Evolutionary conservation across 2,329 filamentous ascomycete genomes (phyloP).

Genomic region (Parastagonospora nodorum): DNA sequence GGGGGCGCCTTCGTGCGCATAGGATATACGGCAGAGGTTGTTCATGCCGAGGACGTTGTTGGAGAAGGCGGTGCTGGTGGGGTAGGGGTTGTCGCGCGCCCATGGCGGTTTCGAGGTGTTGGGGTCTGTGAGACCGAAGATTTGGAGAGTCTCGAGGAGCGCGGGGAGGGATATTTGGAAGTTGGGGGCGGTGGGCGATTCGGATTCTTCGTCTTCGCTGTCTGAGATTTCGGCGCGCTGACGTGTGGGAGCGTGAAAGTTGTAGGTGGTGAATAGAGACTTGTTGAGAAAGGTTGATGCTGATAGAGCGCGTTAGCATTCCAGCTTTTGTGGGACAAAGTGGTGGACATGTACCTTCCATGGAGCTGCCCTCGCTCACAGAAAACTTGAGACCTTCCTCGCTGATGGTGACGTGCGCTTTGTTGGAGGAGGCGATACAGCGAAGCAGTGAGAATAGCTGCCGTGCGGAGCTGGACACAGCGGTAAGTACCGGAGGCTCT

Average conservation of each 20-base stretch:
- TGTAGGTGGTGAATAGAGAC: slow-evolving; percentile 84
- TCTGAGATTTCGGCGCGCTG: slow-evolving; percentile 40
- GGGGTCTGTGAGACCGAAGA: slow-evolving; percentile 73
- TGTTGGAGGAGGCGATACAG: slow-evolving; percentile 65
- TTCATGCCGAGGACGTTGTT: slow-evolving; percentile 81
- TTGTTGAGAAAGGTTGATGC: slow-evolving; percentile 85
- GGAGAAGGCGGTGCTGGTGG: slow-evolving; percentile 76
- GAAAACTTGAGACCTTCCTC: slow-evolving; percentile 85
- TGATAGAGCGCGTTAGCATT: slow-evolving; percentile 34
- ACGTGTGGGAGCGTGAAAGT: slow-evolving; percentile 62
- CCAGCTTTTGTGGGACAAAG: not conserved
- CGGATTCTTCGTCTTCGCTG: slow-evolving; percentile 43
- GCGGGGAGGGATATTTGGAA: slow-evolving; percentile 89
- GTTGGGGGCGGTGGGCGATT: slow-evolving; percentile 59
- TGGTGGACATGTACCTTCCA: slow-evolving; percentile 70
- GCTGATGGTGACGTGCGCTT: slow-evolving; percentile 75
- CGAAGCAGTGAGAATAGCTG: slow-evolving; percentile 71
- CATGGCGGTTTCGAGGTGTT: slow-evolving; percentile 42
- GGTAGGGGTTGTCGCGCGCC: slow-evolving; percentile 49
- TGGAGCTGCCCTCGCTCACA: slow-evolving; percentile 84
- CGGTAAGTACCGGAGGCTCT: slow-evolving; percentile 67
- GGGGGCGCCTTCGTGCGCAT: slow-evolving; percentile 73
- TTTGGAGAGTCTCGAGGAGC: slow-evolving; percentile 91
- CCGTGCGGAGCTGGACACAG: slow-evolving; percentile 76
- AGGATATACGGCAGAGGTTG: slow-evolving; percentile 84